Conservation (phyloP, 2,329 filamentous ascomycete genomes). For the Taxawa tesnikishii region DNA sequence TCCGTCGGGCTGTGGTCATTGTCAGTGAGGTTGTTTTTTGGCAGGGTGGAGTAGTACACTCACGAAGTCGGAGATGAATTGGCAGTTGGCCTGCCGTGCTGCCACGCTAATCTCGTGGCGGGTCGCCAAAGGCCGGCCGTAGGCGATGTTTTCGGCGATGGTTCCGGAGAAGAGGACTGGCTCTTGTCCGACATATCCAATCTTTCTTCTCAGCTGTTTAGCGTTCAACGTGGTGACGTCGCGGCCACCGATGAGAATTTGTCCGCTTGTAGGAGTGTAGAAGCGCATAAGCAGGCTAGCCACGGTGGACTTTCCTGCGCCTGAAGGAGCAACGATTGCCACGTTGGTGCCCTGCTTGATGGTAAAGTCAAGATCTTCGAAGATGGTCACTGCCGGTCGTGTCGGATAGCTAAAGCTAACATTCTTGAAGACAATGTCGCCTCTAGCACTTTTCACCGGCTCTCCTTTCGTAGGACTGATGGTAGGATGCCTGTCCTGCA, state of each 20-base stretch:
- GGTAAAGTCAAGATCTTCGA: conserved; percentile 76
- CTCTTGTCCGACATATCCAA: conserved; percentile 91
- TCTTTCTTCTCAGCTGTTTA: conserved; percentile 82
- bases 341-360: conserved; percentile 92
- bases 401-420: conserved; percentile 90
- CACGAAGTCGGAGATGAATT: conserved; percentile 87
- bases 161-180: conserved; percentile 83
- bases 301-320: conserved; percentile 92
- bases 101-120: conserved; percentile 73
- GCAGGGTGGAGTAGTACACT: conserved; percentile 19
- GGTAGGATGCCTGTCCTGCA: conserved; percentile 78
- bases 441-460: conserved; percentile 71
- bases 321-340: conserved; percentile 90
- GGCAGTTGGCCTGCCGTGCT: conserved; percentile 85
- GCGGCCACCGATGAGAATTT: conserved; percentile 70
- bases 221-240: conserved; percentile 82
- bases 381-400: conserved; percentile 80
- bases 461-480: conserved; percentile 78
- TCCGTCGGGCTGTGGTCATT: conserved; percentile 56
- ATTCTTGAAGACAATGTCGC: conserved; percentile 76
- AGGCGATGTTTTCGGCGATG: conserved; percentile 81
- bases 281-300: conserved; percentile 84
- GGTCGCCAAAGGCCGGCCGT: conserved; percentile 70
- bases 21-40: conserved; percentile 2
- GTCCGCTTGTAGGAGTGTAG: conserved; percentile 69